Base-by-base conservation (phyloP, 352 stramenopile species). In the Phytopythium oedochilum region DNA sequence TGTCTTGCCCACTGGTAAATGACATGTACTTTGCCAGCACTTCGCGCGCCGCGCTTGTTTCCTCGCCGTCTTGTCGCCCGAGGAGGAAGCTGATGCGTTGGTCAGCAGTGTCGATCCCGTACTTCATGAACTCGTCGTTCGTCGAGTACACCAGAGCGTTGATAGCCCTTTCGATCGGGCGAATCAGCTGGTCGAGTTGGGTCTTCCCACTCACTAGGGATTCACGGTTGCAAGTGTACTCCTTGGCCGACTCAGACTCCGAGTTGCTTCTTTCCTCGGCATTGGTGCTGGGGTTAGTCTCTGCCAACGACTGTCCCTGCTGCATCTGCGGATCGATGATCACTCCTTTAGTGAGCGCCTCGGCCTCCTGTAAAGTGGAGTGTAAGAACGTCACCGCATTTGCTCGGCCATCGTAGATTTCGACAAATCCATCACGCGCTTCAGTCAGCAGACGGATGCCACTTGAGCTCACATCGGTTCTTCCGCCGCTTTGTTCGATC, bases 11-110 rank as follows among this genome's bases (percentile, higher is more conserved):
- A 18, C n/a, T 14, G 4, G 25, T 36, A 20, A 47, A 57, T 11
- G 68, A 43, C 10, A 75, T 67, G 42, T 91, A 95, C 20, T 77
- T 83, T 18, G 79, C 59, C 36, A 94, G 47, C 4, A 86, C 65
- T 11, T 57, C 61, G 36, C 70, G 71, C 17, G 67, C 75, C 14
- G 71, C 43, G 39, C 68, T 69, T 26, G 73, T 62, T 20, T 64
- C 57, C 26, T 69, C 59, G 22, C 66, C 61, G 18, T 87, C 69
- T 12, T 79, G 68, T 14, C 60, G 73, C 2, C 81, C 81, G 11
- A 93, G 55, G 23, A 89, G 86, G 48, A 93, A 93, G 46, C 77
- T 86, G 23, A 88, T 59, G 0, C 69, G 77, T 36, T 92, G 77
- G 5, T 69, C 57, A 35, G 68, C 60, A 1, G 72, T 84, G 42